phyloP scores from a whole-genome alignment of 192 early-diverging fungal species.

The Gonapodya prolifera region DNA sequence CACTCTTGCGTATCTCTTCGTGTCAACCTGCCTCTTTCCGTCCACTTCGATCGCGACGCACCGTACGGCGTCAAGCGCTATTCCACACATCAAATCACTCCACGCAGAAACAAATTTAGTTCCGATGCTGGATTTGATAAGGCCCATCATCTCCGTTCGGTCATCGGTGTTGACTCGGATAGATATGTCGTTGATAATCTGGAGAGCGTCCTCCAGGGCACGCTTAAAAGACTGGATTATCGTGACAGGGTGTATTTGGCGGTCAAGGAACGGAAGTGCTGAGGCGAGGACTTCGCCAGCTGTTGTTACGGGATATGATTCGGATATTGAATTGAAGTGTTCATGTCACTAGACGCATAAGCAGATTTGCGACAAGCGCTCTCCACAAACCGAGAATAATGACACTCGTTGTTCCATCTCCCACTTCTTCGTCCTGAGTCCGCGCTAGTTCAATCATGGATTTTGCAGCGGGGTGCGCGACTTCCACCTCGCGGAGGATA shows the following conservation, averaged over 20 bases:
- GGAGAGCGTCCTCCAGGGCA: slow-evolving; percentile 84
- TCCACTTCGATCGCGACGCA: slow-evolving; percentile 61
- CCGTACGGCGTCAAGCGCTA: slow-evolving; percentile 93
- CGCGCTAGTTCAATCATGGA: slow-evolving; percentile 97
- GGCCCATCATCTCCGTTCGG: slow-evolving; percentile 73
- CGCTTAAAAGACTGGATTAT: slow-evolving; percentile 88
- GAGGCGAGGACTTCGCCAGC: slow-evolving; percentile 92
- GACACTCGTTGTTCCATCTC: slow-evolving; percentile 97
- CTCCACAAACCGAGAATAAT: slow-evolving; percentile 77
- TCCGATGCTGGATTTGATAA: slow-evolving; percentile 88
- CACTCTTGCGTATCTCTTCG: slow-evolving; percentile 94
- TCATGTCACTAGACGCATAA: too few species aligned
- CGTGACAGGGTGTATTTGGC: slow-evolving; percentile 95
- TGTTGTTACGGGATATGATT: slow-evolving; percentile 15
- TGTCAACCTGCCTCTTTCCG: slow-evolving; percentile 84
- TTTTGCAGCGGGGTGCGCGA: slow-evolving; percentile 99
- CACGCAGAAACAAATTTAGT: slow-evolving; percentile 95
- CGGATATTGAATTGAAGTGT: background rate
- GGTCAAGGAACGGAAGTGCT: slow-evolving; percentile 84
- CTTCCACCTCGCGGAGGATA: slow-evolving; percentile 95
- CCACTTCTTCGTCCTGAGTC: slow-evolving; percentile 99
- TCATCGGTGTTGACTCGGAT: slow-evolving; percentile 71
- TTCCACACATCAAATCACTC: slow-evolving; percentile 94
- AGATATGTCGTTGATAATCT: slow-evolving; percentile 73
- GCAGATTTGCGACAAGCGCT: too few species aligned